phyloP scores from a whole-genome alignment of 1,139 yeast species.

The Pichia sp. region DNA sequence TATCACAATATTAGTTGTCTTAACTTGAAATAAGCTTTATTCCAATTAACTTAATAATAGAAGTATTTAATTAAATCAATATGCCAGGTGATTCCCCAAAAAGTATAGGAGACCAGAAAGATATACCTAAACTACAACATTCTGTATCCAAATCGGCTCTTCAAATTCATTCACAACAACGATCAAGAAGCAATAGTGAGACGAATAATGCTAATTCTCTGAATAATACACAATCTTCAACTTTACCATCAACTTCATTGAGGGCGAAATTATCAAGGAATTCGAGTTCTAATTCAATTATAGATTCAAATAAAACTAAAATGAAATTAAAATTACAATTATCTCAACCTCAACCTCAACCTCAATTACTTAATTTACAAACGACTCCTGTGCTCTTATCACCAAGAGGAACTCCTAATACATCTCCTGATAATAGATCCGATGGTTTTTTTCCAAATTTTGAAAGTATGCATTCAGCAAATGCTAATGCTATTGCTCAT shows the following conservation, averaged over 20 bases:
- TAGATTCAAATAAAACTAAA: conserved; percentile 14
- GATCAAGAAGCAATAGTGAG: conserved; percentile 9
- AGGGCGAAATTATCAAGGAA: conserved; percentile 11
- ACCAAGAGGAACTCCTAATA: conserved; percentile 27
- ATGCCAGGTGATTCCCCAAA: not conserved
- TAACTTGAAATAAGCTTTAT: too few species aligned
- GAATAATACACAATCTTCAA: not conserved
- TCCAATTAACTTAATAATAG: too few species aligned
- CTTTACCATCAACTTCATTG: conserved; percentile 3
- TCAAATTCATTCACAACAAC: not conserved
- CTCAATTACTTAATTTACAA: conserved; percentile 11
- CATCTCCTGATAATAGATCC: conserved; percentile 20
- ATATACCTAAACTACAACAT: not conserved
- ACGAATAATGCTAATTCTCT: not conserved
- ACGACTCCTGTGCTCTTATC: conserved; percentile 25
- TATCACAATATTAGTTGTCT: too few species aligned
- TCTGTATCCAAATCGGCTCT: not conserved
- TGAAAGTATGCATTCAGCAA: conserved; percentile 6
- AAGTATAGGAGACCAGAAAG: not conserved
- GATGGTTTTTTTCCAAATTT: conserved; percentile 11
- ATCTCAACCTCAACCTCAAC: conserved; percentile 1
- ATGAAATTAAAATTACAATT: conserved; percentile 18
- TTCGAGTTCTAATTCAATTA: conserved; percentile 7
- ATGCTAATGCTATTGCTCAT: conserved; percentile 6
- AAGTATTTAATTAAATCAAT: too few species aligned